These are phyloP conservation scores for Epichloe hybrida DNA, from an alignment of 2,329 filamentous ascomycete species.

Conservation along the genomic window DNA sequence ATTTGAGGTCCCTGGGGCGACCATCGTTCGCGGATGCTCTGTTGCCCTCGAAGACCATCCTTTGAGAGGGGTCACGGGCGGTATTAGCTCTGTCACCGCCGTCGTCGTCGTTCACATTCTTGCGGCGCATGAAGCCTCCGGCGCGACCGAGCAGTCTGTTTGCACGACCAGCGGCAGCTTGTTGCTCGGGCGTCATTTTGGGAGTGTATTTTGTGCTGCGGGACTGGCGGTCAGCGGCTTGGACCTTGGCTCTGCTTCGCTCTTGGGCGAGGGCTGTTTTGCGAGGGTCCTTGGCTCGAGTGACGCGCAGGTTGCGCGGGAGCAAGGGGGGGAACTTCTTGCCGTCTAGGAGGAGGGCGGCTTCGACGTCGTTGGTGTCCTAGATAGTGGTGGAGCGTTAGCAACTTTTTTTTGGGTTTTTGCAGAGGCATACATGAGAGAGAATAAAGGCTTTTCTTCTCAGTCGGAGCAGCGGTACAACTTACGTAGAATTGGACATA, in stretches of 20 bases:
- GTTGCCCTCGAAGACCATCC: slow-evolving; percentile 69
- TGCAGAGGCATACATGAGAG: neutral
- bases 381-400: slow-evolving; percentile 14
- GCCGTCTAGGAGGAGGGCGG: slow-evolving; percentile 74
- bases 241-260: slow-evolving; percentile 17
- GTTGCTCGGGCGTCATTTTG: slow-evolving; percentile 56
- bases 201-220: slow-evolving; percentile 46
- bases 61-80: slow-evolving; percentile 39
- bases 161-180: slow-evolving; percentile 60
- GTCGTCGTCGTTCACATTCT: slow-evolving; percentile 13
- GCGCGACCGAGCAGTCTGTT: slow-evolving; percentile 60
- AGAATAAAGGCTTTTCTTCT: neutral
- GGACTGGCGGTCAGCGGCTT: slow-evolving; percentile 23
- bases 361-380: slow-evolving; percentile 78
- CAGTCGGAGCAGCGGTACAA: slow-evolving; percentile 2
- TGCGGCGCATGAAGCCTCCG: slow-evolving; percentile 38
- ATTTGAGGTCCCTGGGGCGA: slow-evolving; percentile 41
- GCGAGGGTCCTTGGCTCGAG: slow-evolving; percentile 64
- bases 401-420: neutral
- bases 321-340: slow-evolving; percentile 96
- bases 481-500: slow-evolving; percentile 84
- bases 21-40: slow-evolving; percentile 55
- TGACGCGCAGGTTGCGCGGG: slow-evolving; percentile 76
- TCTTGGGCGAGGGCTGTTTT: slow-evolving; percentile 39
- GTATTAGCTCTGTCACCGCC: slow-evolving; percentile 10